Conservation (phyloP, 768 basidiomycete genomes). For the Trametopsis cervina region DNA sequence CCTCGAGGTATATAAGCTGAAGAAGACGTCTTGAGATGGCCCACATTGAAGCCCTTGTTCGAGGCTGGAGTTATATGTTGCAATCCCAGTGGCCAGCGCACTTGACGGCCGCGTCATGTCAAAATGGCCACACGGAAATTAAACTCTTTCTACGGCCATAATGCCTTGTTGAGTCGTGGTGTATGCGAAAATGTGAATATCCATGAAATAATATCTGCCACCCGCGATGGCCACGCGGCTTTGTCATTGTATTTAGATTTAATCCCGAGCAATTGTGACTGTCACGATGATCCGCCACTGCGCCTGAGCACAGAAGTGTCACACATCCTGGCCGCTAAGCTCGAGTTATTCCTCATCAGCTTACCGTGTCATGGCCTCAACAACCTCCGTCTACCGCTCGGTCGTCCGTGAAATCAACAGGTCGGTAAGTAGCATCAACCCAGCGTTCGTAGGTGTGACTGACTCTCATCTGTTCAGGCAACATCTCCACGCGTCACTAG, state of each 20-base stretch:
- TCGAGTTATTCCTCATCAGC: too few relatives aligned
- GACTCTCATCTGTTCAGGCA: conserved; percentile 26
- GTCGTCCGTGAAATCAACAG: conserved; percentile 48
- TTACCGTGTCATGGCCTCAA: conserved; percentile 1
- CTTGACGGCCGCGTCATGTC: too few relatives aligned
- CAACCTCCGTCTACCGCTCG: conserved; percentile 35
- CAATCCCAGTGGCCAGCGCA: neutral
- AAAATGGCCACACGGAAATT: too few relatives aligned
- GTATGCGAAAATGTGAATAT: neutral
- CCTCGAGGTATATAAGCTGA: neutral
- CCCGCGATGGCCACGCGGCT: neutral
- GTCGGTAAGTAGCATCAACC: conserved; percentile 1
- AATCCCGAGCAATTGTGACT: neutral
- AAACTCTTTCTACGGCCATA: too few relatives aligned
- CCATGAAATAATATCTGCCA: too few relatives aligned
- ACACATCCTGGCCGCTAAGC: too few relatives aligned
- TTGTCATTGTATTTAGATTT: too few relatives aligned
- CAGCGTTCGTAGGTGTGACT: neutral
- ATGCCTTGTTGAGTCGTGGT: too few relatives aligned
- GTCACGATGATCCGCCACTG: neutral
- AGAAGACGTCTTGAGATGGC: neutral
- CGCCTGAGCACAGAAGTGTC: too few relatives aligned
- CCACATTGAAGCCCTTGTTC: neutral
- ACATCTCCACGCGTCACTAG: conserved; percentile 28
- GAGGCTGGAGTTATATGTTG: neutral